Conservation (phyloP, 352 stramenopile genomes). For the Pythium utonaiense region DNA sequence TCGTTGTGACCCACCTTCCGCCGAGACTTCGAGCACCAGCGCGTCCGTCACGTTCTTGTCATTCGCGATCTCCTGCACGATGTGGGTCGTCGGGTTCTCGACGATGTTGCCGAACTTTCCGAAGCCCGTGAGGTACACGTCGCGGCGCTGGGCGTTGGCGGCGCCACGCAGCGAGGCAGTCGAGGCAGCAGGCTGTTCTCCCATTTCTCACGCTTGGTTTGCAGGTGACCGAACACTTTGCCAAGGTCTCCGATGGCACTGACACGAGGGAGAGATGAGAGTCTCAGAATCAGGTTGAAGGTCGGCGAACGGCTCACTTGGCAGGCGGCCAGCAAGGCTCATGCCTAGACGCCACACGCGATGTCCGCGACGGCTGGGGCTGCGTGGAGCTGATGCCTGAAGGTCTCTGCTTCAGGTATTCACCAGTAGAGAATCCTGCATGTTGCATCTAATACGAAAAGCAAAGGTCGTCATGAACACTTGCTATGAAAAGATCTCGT, state of each 20-base stretch:
- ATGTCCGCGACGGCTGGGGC: no score
- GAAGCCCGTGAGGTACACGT: slow-evolving; percentile 81
- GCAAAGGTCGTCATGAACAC: no score
- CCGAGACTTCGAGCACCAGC: slow-evolving; percentile 71
- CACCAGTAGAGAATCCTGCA: no score
- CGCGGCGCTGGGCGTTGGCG: slow-evolving; percentile 23
- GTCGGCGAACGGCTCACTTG: no score
- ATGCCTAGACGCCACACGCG: no score
- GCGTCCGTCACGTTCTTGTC: slow-evolving; percentile 64
- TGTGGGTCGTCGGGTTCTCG: slow-evolving; percentile 72
- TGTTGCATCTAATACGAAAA: no score
- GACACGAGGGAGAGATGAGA: not conserved
- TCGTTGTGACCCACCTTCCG: slow-evolving; percentile 46
- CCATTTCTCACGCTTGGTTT: slow-evolving; percentile 7
- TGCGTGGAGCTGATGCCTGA: no score
- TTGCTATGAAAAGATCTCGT: no score
- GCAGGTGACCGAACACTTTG: not conserved
- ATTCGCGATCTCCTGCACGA: slow-evolving; percentile 48
- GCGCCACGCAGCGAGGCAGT: slow-evolving; percentile 10
- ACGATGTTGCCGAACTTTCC: slow-evolving; percentile 81
- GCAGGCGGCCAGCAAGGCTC: no score
- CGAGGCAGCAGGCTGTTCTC: slow-evolving; percentile 5
- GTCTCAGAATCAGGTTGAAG: slow-evolving; percentile 1
- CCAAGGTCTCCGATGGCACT: not conserved
- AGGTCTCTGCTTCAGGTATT: no score